These are phyloP conservation scores for Citrus sp. DNA, from an alignment of 345 rosid species.

Conservation along the genomic window DNA sequence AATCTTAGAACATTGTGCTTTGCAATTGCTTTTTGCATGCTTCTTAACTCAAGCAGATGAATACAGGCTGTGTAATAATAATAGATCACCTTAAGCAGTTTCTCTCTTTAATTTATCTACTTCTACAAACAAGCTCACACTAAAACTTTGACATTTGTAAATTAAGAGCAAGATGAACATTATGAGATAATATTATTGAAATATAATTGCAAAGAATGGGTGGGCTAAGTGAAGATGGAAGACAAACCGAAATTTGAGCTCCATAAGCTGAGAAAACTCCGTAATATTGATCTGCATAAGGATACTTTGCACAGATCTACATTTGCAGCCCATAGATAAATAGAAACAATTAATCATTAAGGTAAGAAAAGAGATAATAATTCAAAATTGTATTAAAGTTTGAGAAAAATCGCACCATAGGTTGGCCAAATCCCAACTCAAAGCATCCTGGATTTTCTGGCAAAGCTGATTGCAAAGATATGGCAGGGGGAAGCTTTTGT, in stretches of 20 bases:
- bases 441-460: constrained; percentile 44
- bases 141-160: neutral
- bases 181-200: neutral
- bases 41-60: neutral
- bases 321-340: constrained; percentile 15
- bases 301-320: constrained; percentile 64
- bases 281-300: constrained; percentile 59
- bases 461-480: constrained; percentile 47
- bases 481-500: constrained; percentile 44
- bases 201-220: neutral
- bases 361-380: neutral
- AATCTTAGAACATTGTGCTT: neutral
- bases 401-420: constrained; percentile 39
- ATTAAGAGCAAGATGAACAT: neutral
- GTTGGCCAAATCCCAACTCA: constrained; percentile 70
- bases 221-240: constrained; percentile 7
- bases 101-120: neutral
- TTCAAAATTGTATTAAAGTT: neutral
- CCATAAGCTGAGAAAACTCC: constrained; percentile 76
- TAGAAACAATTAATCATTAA: constrained; percentile 13
- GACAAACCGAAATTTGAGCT: constrained; percentile 52
- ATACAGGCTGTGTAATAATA: too few relatives aligned
- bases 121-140: neutral
- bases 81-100: neutral
- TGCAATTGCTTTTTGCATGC: neutral